Conservation (phyloP, 2,329 filamentous ascomycete genomes). For the Cladosporium sp. region DNA sequence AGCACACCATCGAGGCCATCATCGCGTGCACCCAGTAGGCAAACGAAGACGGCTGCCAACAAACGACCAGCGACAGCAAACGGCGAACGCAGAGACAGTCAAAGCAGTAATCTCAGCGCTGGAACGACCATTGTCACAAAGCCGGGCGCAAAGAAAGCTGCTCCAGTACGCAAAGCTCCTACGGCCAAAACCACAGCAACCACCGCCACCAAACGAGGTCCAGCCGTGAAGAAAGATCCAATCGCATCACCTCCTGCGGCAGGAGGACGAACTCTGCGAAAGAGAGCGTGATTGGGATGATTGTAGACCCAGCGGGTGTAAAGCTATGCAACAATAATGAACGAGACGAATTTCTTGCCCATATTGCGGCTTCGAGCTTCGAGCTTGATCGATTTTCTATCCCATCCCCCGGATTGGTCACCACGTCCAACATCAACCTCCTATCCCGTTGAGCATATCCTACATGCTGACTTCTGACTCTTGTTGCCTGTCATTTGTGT, state of each 20-base stretch:
- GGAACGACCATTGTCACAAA: slow-evolving; percentile 57
- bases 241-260: slow-evolving; percentile 19
- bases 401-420: slow-evolving; percentile 1
- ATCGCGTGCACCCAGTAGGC: slow-evolving; percentile 59
- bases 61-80: slow-evolving; percentile 33
- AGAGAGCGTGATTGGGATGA: slow-evolving; percentile 23
- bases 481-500: background rate
- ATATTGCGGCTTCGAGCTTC: too few species aligned
- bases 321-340: slow-evolving; percentile 2
- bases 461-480: background rate
- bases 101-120: slow-evolving; percentile 58
- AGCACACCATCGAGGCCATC: slow-evolving; percentile 48
- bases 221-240: slow-evolving; percentile 21
- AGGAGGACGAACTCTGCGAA: slow-evolving; percentile 27
- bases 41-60: slow-evolving; percentile 47
- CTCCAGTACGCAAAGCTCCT: slow-evolving; percentile 40
- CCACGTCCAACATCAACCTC: background rate
- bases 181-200: slow-evolving; percentile 39
- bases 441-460: background rate
- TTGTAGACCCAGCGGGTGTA: background rate
- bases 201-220: slow-evolving; percentile 36
- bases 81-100: slow-evolving; percentile 41
- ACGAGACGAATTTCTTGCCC: background rate
- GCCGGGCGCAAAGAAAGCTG: slow-evolving; percentile 42
- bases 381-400: background rate